Evolutionary conservation across 441 rosid species (phyloP), one percentile per base, ranked within the genome.

Genomic region (Gossypium lobatum): DNA sequence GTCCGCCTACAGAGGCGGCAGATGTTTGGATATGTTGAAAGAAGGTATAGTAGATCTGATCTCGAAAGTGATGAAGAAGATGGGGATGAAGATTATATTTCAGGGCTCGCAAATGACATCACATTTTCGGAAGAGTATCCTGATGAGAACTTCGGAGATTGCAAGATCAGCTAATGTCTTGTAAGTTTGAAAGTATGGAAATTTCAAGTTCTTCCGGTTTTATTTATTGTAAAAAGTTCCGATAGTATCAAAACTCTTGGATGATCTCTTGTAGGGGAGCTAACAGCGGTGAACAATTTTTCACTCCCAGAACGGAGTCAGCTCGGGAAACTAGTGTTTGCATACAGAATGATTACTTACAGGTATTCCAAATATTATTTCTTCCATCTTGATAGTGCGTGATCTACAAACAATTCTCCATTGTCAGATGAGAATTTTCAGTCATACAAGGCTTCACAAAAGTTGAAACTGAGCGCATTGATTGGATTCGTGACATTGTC

Each of bases 1-100:
- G 77, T 88, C 62, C 80, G 91, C 64, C 69, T 88, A 72, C 92
- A 89, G 82, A 85, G 91, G 77, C 87, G 91, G 72, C 93, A 89
- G 70, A 78, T 84, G 0, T 66, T 83, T 37, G 80, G 80, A 37
- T 86, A 78, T 65, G 55, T 78, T 2, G 93, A 91, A 76, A 85
- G 93, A 76, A 85, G 89, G 72, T 77, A 82, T 68, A 76, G 31
- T 76, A 65, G 77, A 60, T 72, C 80, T 21, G 88, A 86, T 37
- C 58, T 70, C 0, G 86, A 80, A 39, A 78, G 78, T 45, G 87
- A 85, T 50, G 88, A 85, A 20, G 89, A 82, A 31, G 81, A 79
- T 42, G 71, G 23, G 31, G 71, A 17, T 86, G 81, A 39, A 70
- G 79, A 78, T 34, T 68, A 61, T 39, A 64, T 66, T 73, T 45